Evolutionary conservation across 495 filamentous ascomycete species (phyloP).

Genomic region (Aspergillus asperescens): DNA sequence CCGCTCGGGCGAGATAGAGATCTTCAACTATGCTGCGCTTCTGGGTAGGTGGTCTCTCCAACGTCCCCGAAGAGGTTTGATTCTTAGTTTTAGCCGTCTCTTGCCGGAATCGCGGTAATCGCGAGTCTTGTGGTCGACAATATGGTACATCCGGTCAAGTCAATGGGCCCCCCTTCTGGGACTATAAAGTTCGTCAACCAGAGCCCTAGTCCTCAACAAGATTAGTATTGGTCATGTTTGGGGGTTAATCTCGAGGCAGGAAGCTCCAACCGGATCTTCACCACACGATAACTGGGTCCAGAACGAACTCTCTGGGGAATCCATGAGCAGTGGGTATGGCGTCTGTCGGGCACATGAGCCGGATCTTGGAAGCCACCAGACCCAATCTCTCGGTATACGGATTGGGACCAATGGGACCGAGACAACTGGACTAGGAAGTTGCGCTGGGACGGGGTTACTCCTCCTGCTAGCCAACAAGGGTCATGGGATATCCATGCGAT

Average conservation of each 20-base stretch:
- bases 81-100: neutral
- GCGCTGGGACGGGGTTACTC: neutral
- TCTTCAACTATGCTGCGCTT: conserved; percentile 15
- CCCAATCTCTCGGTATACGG: conserved; percentile 16
- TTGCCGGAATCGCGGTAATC: conserved; percentile 1
- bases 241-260: neutral
- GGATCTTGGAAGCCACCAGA: conserved; percentile 12
- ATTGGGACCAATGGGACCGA: conserved; percentile 10
- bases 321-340: conserved; percentile 14
- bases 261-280: neutral
- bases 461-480: neutral
- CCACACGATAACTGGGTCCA: conserved; percentile 2
- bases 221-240: conserved; percentile 9
- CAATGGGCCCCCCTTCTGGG: neutral
- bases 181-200: conserved; percentile 11
- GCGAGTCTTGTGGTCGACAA: neutral
- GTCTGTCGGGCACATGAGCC: conserved; percentile 17
- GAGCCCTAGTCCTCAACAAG: conserved; percentile 11
- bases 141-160: conserved; percentile 5
- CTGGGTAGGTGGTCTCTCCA: neutral
- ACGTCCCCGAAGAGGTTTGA: neutral
- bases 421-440: neutral
- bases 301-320: conserved; percentile 19
- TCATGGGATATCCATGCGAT: conserved; percentile 10
- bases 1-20: conserved; percentile 15